A percentile compares a stretch with the other conserved stretches of the same genome.
phyloP scores from a whole-genome alignment of 768 basidiomycete genomes.

The Dentipellis fragilis region DNA sequence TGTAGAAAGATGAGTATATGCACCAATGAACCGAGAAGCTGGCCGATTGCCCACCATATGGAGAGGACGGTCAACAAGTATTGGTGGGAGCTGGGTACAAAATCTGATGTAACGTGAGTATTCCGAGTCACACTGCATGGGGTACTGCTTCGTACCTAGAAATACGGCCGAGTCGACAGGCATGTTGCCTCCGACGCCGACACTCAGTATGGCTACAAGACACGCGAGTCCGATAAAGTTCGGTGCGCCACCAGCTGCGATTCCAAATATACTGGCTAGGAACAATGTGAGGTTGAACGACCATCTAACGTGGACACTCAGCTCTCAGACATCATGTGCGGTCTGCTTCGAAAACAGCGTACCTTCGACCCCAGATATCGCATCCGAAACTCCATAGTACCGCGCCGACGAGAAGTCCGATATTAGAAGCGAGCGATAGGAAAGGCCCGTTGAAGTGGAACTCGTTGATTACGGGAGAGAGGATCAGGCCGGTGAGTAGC shows the following conservation, averaged over 20 bases:
- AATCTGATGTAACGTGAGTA: constrained; percentile 24
- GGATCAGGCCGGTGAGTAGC: constrained; percentile 34
- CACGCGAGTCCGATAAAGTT: constrained; percentile 39
- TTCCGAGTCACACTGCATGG: background rate
- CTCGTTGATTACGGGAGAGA: constrained; percentile 38
- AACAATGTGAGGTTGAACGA: constrained; percentile 47
- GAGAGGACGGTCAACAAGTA: constrained; percentile 48
- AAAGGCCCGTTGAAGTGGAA: constrained; percentile 38
- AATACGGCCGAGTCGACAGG: constrained; percentile 47
- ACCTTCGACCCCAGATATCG: constrained; percentile 43
- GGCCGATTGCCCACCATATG: constrained; percentile 52
- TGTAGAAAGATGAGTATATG: constrained; percentile 3
- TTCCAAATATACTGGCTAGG: constrained; percentile 42
- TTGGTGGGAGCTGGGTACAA: constrained; percentile 43
- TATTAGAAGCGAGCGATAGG: constrained; percentile 39
- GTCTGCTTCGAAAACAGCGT: constrained; percentile 4
- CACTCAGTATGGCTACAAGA: constrained; percentile 32
- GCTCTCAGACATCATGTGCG: background rate
- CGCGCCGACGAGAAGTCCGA: constrained; percentile 43
- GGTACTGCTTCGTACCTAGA: constrained; percentile 24
- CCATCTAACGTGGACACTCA: constrained; percentile 23
- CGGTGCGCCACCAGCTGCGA: constrained; percentile 36
- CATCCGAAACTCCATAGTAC: constrained; percentile 39
- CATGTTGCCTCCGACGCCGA: constrained; percentile 49
- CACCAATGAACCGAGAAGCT: constrained; percentile 39